Evolutionary conservation across 1,139 yeast species (phyloP).

Genomic region (Kurtzmaniella quercitrusa): DNA sequence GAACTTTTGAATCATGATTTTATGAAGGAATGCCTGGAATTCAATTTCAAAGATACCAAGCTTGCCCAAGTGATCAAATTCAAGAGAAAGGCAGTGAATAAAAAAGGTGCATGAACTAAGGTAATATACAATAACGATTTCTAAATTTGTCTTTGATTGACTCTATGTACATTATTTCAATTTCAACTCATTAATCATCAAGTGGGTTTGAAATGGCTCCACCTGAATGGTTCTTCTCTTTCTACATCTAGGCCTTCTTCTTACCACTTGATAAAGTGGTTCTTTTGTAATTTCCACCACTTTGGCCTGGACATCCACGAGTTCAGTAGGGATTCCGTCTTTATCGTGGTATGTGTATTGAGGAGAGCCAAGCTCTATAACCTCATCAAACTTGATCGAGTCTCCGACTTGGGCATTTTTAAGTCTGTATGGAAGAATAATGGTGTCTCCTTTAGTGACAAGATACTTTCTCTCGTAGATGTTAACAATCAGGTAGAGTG

Average conservation of each 20-base stretch:
- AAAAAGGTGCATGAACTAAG: not conserved
- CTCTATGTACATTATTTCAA: constrained; percentile 21
- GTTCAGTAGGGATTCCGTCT: constrained; percentile 30
- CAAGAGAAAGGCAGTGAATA: constrained; percentile 15
- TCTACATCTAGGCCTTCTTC: constrained; percentile 78
- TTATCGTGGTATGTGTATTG: constrained; percentile 57
- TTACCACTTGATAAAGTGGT: constrained; percentile 57
- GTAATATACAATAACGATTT: constrained; percentile 3
- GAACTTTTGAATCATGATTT: constrained; percentile 62
- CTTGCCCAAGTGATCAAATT: constrained; percentile 47
- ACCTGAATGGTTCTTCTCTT: constrained; percentile 74
- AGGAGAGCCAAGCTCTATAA: constrained; percentile 80
- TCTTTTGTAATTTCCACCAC: constrained; percentile 85
- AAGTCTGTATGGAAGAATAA: constrained; percentile 73
- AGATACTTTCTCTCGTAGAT: constrained; percentile 83
- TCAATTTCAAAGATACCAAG: constrained; percentile 60
- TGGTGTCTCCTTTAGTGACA: constrained; percentile 86
- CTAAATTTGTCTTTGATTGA: constrained; percentile 4
- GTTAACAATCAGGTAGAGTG: constrained; percentile 76
- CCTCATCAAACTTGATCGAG: constrained; percentile 63
- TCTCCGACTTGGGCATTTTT: constrained; percentile 81
- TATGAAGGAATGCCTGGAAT: constrained; percentile 42
- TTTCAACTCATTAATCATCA: constrained; percentile 71
- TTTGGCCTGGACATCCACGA: constrained; percentile 66
- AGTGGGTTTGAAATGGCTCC: constrained; percentile 77